Conservation (phyloP, 2,329 filamentous ascomycete species). For the Ophidiomyces ophidiicola region DNA sequence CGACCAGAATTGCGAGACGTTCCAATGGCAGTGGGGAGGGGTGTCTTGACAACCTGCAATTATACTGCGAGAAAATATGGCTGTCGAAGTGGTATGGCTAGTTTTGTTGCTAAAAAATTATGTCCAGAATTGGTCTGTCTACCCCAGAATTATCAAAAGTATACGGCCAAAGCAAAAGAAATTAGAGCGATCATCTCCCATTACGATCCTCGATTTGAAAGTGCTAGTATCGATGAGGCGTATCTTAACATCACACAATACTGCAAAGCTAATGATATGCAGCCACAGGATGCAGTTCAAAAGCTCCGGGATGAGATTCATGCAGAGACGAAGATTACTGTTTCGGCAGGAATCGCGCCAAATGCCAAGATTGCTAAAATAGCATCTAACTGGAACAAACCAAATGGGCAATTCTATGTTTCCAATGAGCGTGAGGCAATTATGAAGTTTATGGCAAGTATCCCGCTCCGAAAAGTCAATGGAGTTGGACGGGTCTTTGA, state of each 20-base stretch:
- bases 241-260: conserved; percentile 92
- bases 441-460: conserved; percentile 69
- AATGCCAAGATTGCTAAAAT: conserved; percentile 94
- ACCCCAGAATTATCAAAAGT: conserved; percentile 80
- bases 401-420: conserved; percentile 78
- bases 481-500: conserved; percentile 91
- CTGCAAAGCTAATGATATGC: conserved; percentile 55
- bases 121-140: conserved; percentile 76
- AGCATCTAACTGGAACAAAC: conserved; percentile 89
- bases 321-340: conserved; percentile 66
- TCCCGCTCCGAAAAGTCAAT: conserved; percentile 84
- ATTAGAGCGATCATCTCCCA: conserved; percentile 66
- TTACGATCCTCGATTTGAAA: conserved; percentile 89
- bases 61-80: conserved; percentile 84
- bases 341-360: conserved; percentile 86
- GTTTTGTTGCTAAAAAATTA: conserved; percentile 87
- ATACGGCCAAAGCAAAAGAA: conserved; percentile 78
- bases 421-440: conserved; percentile 60
- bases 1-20: conserved; percentile 72
- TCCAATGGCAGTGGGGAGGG: conserved; percentile 80
- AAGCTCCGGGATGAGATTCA: conserved; percentile 68
- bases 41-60: conserved; percentile 62
- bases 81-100: conserved; percentile 87
- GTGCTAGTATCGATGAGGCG: conserved; percentile 88
- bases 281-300: conserved; percentile 59